Base-by-base conservation (phyloP, 352 stramenopile genomes). In the Pythium sukuiense region DNA sequence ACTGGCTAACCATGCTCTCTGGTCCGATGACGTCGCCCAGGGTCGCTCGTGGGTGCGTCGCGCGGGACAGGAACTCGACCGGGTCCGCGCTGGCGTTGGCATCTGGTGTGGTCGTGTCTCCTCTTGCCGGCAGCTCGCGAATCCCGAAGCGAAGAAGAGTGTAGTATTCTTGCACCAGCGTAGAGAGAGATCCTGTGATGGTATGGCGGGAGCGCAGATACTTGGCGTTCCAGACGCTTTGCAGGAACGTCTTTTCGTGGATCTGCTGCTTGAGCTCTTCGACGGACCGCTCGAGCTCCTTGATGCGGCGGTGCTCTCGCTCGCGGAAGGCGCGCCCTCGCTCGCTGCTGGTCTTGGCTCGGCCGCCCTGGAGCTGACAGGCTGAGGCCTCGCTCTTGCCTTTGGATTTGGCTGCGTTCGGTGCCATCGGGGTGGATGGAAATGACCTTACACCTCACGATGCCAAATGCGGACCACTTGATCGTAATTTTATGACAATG, bases 331-430 rank as follows among this genome's bases (percentile, higher is more conserved):
- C 56, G 5, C 52, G 56, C 18, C 63, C 63, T 7, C 64, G 64
- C 58, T 71, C 64, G 37, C 64, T 71, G 53, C 58, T 71, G 13
- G 63, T 52, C 61, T 52, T 61, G 30, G 52, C 50, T 46, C 59
- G 27, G 11, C 20, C 18, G 35, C n/a, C 39, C 39, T 48, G 39
- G 39, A 24, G 16, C 39, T n/a, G 16, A 6, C 16, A 16, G 14
- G 39, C 3, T 24, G 39, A 48, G 2, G 39, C 14, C 39, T 48
- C 24, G 39, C 13, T 16, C 12, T 48, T 48, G 39, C 2, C 39
- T 48, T 48, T 48, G 39, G 2, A 7, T 24, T 48, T 48, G 13
- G 39, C 39, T 12, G 13, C 14, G 12, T 20, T 24, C 14, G 39
- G 2, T 3, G 39, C 39, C 39, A 48, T 48, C n/a, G 39, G 14